Evolutionary conservation across 1,139 yeast genomes (phyloP), one percentile per base, ranked within the genome.

Genomic region (Ashbya aceris): DNA sequence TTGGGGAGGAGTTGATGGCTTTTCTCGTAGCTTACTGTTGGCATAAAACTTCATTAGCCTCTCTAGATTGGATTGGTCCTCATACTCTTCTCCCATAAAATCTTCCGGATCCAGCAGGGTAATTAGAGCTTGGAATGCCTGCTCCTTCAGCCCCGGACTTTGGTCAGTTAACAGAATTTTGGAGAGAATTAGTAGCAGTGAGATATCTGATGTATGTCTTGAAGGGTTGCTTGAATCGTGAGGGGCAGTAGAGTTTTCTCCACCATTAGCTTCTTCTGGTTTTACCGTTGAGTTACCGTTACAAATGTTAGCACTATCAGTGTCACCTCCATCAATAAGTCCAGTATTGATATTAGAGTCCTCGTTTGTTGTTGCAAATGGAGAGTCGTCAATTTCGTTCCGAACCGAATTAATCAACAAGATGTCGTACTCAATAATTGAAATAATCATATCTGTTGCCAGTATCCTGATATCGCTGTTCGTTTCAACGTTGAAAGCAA

Each of bases 371-470:
- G 40, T 31, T 30, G 36, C 39, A 14, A 44, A 27, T 8, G 38
- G 20, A 2, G 35, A 34, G 13, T 23, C 12, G 2, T 34, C 37
- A 23, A 47, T 46, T 38, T 58, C 58, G 33, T 50, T 49, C 37
- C 58, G 59, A 10, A 60, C 57, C 23, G 51, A 68, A 54, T 74
- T 77, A 13, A 85, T 76, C 38, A 85, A 61, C 3, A 80, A 64
- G 2, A 85, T 81, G 56, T 87, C 96, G 52, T 84, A 89, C 49
- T 89, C 96, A 30, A 89, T 80, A 7, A 87, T 79, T 1, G 86
- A 70, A 8, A 85, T 82, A 28, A 91, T 74, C 9, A 87, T 66
- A 56, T 91, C 97, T 0, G 94, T 82, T 0, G 95, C 95, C 30
- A 85, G 60, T 2, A 79, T 77, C 45, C 93, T 68, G 10, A 78